Conservation (phyloP, 2,329 filamentous ascomycete species). For the Fusarium bulbicola region DNA sequence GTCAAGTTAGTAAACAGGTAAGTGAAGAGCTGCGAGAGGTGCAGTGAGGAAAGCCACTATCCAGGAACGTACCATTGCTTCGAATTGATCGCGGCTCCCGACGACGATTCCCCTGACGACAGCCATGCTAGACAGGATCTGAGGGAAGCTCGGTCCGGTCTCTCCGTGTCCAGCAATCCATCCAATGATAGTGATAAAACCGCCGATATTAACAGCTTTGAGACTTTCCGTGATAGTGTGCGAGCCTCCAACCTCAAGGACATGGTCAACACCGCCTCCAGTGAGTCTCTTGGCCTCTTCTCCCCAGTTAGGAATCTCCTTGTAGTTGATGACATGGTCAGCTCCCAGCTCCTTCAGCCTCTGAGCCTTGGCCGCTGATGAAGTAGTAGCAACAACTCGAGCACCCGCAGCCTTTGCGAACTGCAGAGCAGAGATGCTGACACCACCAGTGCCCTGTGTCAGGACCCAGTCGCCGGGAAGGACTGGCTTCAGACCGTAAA, state of each 20-base stretch:
- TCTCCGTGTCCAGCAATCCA: not conserved
- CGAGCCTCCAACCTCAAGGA: not conserved
- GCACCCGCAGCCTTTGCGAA: not conserved
- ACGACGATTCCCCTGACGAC: not conserved
- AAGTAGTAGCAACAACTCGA: not conserved
- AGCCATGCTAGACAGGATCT: not conserved
- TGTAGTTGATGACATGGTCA: not conserved
- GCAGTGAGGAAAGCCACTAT: rapidly evolving
- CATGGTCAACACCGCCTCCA: not conserved
- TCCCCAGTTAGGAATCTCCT: not conserved
- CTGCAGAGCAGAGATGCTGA: not conserved
- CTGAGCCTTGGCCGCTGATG: not conserved
- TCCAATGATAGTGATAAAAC: not conserved
- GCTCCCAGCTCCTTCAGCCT: not conserved
- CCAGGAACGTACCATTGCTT: not conserved
- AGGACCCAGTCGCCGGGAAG: not conserved
- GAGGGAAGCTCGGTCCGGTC: not conserved
- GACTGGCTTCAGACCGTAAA: not conserved
- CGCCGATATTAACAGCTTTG: not conserved
- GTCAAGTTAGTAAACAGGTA: rapidly evolving
- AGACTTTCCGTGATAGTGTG: not conserved
- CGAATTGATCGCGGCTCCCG: not conserved
- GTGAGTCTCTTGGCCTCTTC: not conserved
- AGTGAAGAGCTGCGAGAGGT: rapidly evolving
- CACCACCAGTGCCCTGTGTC: not conserved